These are phyloP conservation scores for Auricularia heimuer DNA, from an alignment of 768 basidiomycete species.

Conservation along the genomic window DNA sequence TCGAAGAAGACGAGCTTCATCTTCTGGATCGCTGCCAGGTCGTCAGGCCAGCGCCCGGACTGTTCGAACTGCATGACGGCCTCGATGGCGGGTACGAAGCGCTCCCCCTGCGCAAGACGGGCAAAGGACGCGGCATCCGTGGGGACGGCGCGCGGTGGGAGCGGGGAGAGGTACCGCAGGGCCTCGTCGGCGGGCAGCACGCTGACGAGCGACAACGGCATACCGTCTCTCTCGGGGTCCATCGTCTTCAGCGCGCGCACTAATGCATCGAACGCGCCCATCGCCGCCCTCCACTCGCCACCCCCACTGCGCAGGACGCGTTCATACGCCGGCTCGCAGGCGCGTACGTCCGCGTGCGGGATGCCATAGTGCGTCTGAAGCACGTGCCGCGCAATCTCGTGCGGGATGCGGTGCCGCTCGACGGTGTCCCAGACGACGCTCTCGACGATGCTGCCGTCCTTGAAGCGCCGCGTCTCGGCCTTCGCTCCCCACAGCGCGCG, in stretches of 20 bases:
- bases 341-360: constrained; percentile 43
- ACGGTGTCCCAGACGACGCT: constrained; percentile 94
- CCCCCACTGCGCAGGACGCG: constrained; percentile 35
- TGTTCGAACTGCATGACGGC: constrained; percentile 85
- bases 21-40: constrained; percentile 83
- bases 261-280: constrained; percentile 70
- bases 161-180: constrained; percentile 71
- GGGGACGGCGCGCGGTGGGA: constrained; percentile 68
- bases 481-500: constrained; percentile 85
- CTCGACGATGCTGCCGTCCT: constrained; percentile 86
- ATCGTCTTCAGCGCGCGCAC: constrained; percentile 67
- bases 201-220: constrained; percentile 71
- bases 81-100: constrained; percentile 60
- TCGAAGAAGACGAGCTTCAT: constrained; percentile 91
- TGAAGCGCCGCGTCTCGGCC: constrained; percentile 88
- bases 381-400: constrained; percentile 63
- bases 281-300: constrained; percentile 43
- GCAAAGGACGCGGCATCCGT: constrained; percentile 15
- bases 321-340: constrained; percentile 48
- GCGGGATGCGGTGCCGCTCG: constrained; percentile 70
- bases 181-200: constrained; percentile 64
- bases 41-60: constrained; percentile 91
- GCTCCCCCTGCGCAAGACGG: constrained; percentile 44
- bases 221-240: constrained; percentile 36
- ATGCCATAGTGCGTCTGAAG: constrained; percentile 72